Percentiles rank a stretch among this genome's conserved stretches.
Evolutionary conservation across 805 yeast species (phyloP).

Genomic region (Lipomyces orientalis): DNA sequence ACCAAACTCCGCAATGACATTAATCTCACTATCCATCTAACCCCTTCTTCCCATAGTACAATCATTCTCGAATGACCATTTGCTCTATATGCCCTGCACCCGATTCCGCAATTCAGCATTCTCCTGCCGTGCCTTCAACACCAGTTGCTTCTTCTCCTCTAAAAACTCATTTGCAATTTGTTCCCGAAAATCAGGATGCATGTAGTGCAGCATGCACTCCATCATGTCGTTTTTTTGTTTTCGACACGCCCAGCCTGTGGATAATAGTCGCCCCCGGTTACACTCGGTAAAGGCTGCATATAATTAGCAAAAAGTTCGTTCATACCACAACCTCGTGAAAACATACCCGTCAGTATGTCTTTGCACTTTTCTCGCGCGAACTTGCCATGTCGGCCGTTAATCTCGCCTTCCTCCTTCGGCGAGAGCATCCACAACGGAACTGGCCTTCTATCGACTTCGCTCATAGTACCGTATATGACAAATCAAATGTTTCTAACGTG

Average conservation of each 20-base stretch:
- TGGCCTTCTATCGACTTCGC: constrained; percentile 5
- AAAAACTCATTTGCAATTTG: constrained; percentile 69
- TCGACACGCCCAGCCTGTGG: constrained; percentile 70
- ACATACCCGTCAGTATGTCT: constrained; percentile 21
- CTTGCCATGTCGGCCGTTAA: constrained; percentile 17
- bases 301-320: background rate
- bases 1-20: background rate
- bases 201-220: constrained; percentile 64
- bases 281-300: constrained; percentile 63
- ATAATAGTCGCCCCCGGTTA: constrained; percentile 65
- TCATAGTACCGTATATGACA: background rate
- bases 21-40: background rate
- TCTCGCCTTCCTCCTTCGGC: constrained; percentile 30
- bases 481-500: background rate
- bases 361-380: constrained; percentile 27
- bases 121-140: constrained; percentile 34
- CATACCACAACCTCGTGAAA: background rate
- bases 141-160: constrained; percentile 56
- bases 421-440: constrained; percentile 36
- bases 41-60: background rate
- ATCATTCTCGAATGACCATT: background rate
- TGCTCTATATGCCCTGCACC: constrained; percentile 5
- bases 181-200: constrained; percentile 64
- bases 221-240: constrained; percentile 62
- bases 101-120: background rate